These are phyloP conservation scores for Suhomyces anneliseae DNA, from an alignment of 1,139 yeast genomes.

Conservation along the genomic window DNA sequence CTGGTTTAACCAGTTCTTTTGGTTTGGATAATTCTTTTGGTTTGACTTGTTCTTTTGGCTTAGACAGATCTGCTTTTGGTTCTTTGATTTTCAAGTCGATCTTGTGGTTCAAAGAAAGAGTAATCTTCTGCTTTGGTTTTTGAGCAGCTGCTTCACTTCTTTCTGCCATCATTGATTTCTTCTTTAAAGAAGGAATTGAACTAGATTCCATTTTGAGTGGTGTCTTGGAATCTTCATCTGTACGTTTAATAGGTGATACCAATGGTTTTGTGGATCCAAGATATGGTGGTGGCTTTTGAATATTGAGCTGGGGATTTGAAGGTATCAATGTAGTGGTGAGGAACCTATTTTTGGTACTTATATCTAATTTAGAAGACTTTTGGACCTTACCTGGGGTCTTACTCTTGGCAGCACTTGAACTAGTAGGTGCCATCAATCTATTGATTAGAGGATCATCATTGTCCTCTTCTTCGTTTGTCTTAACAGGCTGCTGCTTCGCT, in stretches of 20 bases:
- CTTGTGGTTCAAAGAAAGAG: conserved; percentile 30
- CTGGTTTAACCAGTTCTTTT: not conserved
- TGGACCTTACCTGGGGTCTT: conserved; percentile 10
- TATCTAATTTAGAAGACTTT: conserved; percentile 7
- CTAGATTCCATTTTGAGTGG: conserved; percentile 18
- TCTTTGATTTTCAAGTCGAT: conserved; percentile 14
- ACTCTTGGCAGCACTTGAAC: conserved; percentile 31
- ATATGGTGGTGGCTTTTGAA: conserved; percentile 12
- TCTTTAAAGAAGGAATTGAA: conserved; percentile 25
- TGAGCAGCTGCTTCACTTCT: conserved; percentile 30
- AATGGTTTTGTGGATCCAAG: conserved; percentile 1
- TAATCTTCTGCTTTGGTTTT: conserved; percentile 32
- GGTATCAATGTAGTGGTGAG: conserved; percentile 40
- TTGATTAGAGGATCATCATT: conserved; percentile 15
- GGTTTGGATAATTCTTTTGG: not conserved
- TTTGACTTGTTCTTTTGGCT: not conserved
- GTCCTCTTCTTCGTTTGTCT: conserved; percentile 2
- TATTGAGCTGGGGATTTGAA: conserved; percentile 18
- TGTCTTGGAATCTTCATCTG: conserved; percentile 15
- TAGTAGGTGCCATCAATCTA: conserved; percentile 30
- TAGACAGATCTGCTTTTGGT: not conserved
- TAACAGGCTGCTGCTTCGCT: conserved; percentile 6
- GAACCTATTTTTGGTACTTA: conserved; percentile 29
- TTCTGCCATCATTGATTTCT: conserved; percentile 34
- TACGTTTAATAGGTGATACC: conserved; percentile 17